Evolutionary conservation across 441 rosid species (phyloP), one percentile per base, ranked within the genome.

Genomic region (Jatropha multifida): DNA sequence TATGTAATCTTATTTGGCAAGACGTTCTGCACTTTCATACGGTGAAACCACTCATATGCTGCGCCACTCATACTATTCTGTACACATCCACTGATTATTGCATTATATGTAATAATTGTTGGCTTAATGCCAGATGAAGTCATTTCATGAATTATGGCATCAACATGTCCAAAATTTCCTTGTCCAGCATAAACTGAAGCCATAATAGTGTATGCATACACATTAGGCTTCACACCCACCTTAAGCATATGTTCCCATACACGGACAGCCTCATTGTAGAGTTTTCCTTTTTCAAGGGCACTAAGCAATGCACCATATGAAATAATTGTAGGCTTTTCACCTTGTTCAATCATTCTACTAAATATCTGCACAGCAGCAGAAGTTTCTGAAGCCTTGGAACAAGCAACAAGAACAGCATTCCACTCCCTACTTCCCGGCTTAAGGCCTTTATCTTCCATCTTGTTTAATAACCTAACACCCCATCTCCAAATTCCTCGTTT

Each of bases 221-320:
- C 60, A 76, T 94, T 92, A 2, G 97, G 94, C 79, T 85, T 80
- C 20, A 91, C 79, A 37, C 91, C 92, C 9, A 94, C 87, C 79
- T 89, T 92, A 42, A 85, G 82, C 96, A 94, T 94, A 85, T 92
- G 97, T 76, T 94, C 87, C 97, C 97, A 94, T 72, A 91, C 96
- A 6, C 86, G 83, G 76, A 87, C 83, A 71, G 90, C 93, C 76
- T 93, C 94, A 5, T 87, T 90, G 8, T 94, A 89, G 38, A 90
- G 88, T 74, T 88, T 86, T 68, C 92, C 96, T 83, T 93, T 94
- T 84, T 94, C 97, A 26, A 94, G 89, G 27, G 91, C 96, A 67
- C 96, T 92, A 56, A 94, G 94, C 66, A 94, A 66, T 0, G 97
- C 96, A 26, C 94, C 92, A 38, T 91, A 90, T 32, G 99, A 93